Evolutionary conservation across 208 protist genomes (phyloP).

Genomic region (Novymonas esmeraldas): DNA sequence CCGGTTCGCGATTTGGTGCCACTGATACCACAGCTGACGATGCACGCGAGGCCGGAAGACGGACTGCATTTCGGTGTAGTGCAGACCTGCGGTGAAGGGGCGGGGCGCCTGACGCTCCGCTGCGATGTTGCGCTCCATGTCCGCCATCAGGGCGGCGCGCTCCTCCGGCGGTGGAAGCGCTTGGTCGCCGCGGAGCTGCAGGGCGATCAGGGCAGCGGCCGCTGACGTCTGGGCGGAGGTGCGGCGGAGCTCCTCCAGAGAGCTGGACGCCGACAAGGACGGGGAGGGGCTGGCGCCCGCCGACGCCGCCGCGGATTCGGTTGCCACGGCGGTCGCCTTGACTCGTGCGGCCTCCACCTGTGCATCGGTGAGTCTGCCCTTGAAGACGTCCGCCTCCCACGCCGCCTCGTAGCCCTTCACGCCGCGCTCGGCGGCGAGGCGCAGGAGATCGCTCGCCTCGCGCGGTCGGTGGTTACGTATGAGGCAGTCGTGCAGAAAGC

Average conservation of each 20-base stretch:
- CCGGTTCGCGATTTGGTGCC: conserved; percentile 89
- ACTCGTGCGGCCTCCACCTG: conserved; percentile 37
- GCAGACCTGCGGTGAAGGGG: conserved; percentile 82
- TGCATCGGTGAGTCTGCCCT: conserved; percentile 48
- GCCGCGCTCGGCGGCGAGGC: conserved; percentile 67
- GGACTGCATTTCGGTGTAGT: conserved; percentile 76
- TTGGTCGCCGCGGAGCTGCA: conserved; percentile 83
- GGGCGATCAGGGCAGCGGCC: conserved; percentile 46
- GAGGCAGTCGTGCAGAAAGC: conserved; percentile 88
- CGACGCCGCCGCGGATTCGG: too few species aligned
- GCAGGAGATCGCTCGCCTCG: conserved; percentile 81
- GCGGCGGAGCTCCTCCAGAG: conserved; percentile 1
- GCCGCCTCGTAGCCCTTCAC: conserved; percentile 83
- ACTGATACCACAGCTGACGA: conserved; percentile 90
- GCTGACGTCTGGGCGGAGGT: conserved; percentile 29
- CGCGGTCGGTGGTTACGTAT: conserved; percentile 80
- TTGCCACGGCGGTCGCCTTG: background rate
- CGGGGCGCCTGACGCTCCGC: conserved; percentile 43
- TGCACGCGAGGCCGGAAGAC: conserved; percentile 89
- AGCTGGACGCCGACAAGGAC: background rate
- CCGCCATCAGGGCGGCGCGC: conserved; percentile 54
- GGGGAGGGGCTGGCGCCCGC: background rate
- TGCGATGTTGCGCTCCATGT: conserved; percentile 51
- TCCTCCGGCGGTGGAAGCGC: conserved; percentile 43
- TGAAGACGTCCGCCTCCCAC: conserved; percentile 87